Conservation (phyloP, 495 filamentous ascomycete species). For the Aspergillus leporis region DNA sequence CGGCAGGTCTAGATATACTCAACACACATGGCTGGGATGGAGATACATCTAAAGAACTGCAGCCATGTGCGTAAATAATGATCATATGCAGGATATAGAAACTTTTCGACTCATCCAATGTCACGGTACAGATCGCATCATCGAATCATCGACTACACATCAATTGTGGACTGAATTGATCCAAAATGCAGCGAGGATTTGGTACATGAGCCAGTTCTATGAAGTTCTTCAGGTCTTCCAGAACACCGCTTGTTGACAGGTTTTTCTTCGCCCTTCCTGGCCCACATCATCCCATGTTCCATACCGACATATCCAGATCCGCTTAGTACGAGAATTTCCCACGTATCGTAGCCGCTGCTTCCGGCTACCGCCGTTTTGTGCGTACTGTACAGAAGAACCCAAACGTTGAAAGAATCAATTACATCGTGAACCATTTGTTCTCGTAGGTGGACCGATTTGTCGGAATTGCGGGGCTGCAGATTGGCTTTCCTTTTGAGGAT, state of each 20-base stretch:
- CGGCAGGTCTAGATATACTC: neutral
- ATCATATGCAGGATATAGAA: neutral
- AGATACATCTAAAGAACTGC: constrained; percentile 8
- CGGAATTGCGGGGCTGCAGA: constrained; percentile 20
- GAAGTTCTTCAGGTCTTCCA: constrained; percentile 10
- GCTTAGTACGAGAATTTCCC: neutral
- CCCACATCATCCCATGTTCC: constrained; percentile 1
- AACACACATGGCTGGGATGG: neutral
- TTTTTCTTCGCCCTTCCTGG: constrained; percentile 1
- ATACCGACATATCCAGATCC: neutral
- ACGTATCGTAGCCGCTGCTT: constrained; percentile 13
- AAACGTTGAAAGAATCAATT: constrained; percentile 1
- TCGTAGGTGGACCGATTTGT: constrained; percentile 16
- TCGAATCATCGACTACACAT: neutral
- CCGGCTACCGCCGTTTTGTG: constrained; percentile 17
- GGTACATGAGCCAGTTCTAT: neutral
- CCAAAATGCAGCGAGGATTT: constrained; percentile 1
- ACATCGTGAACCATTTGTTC: constrained; percentile 7
- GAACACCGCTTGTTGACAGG: constrained; percentile 8
- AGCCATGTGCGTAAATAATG: neutral
- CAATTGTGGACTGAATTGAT: neutral
- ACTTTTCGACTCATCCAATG: constrained; percentile 3
- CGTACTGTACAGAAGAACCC: constrained; percentile 1
- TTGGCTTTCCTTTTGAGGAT: constrained; percentile 4
- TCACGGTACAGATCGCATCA: neutral